Percentiles rank a stretch among this genome's conserved stretches.
Conservation (phyloP, 1,284 basidiomycete species). For the Earliella scabrosa region DNA sequence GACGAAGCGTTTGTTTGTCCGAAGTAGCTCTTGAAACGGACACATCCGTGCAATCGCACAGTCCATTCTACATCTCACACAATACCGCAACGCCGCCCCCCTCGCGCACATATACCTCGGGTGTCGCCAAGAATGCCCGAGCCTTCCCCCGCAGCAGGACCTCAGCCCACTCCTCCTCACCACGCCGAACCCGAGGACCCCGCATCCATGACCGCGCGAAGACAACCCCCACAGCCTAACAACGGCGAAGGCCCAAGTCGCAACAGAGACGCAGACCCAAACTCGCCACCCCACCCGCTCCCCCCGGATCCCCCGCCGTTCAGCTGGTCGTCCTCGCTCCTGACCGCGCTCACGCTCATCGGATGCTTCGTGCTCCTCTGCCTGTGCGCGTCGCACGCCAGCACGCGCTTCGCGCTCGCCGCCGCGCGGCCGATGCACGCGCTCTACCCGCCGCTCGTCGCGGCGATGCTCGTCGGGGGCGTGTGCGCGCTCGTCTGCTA, state of each 20-base stretch:
- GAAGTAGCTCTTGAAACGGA: no score
- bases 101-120: not conserved
- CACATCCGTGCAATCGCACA: not conserved
- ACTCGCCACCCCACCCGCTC: not conserved
- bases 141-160: not conserved
- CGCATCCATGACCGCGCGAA: not conserved
- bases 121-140: not conserved
- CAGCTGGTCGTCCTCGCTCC: constrained; percentile 19
- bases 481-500: constrained; percentile 20
- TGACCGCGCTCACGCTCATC: constrained; percentile 15
- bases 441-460: constrained; percentile 19
- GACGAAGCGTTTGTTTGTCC: not conserved
- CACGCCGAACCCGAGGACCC: not conserved
- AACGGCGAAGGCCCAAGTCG: no score
- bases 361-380: constrained; percentile 12
- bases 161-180: not conserved
- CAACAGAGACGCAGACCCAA: not conserved
- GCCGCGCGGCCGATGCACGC: constrained; percentile 18
- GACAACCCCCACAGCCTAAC: not conserved
- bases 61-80: not conserved
- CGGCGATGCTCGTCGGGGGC: constrained; percentile 23
- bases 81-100: not conserved
- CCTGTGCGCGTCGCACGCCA: constrained; percentile 11
- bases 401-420: constrained; percentile 17
- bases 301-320: not conserved